Conservation (phyloP, 2,329 filamentous ascomycete genomes). For the Fusarium fujikuroi region DNA sequence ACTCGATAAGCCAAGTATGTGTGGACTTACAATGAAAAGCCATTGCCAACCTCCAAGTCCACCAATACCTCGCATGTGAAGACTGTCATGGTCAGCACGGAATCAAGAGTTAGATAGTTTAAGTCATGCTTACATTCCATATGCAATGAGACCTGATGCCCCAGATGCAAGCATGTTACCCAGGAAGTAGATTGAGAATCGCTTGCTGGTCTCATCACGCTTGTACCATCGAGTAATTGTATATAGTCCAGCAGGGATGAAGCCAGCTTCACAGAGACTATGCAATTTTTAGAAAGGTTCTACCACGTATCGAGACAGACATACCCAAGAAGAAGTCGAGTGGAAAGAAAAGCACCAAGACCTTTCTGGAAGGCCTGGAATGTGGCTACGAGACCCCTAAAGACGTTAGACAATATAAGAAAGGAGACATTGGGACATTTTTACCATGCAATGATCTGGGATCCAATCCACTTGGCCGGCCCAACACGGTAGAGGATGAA, state of each 20-base stretch:
- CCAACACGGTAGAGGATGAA: conserved; percentile 59
- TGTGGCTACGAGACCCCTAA: conserved; percentile 49
- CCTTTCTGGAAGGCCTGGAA: conserved; percentile 52
- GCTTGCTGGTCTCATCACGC: conserved; percentile 56
- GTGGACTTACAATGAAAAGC: conserved; percentile 35
- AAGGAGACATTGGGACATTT: accelerated
- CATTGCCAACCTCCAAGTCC: conserved; percentile 43
- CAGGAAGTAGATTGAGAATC: conserved; percentile 58
- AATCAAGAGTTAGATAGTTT: background rate
- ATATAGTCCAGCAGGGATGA: conserved; percentile 54
- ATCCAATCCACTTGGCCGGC: conserved; percentile 57
- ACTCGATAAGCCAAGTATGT: background rate
- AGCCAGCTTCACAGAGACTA: conserved; percentile 49
- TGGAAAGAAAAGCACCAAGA: conserved; percentile 49
- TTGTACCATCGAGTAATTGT: conserved; percentile 62
- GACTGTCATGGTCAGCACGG: conserved; percentile 3
- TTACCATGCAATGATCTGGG: conserved; percentile 49
- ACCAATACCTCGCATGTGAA: conserved; percentile 40
- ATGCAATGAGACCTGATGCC: conserved; percentile 45
- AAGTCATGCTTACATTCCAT: conserved; percentile 44
- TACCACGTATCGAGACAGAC: background rate
- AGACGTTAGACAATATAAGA: background rate
- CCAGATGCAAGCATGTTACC: conserved; percentile 56
- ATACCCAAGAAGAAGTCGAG: conserved; percentile 49
- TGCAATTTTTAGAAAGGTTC: background rate